Conservation (phyloP, 2,329 filamentous ascomycete genomes). For the Nemania sp. region DNA sequence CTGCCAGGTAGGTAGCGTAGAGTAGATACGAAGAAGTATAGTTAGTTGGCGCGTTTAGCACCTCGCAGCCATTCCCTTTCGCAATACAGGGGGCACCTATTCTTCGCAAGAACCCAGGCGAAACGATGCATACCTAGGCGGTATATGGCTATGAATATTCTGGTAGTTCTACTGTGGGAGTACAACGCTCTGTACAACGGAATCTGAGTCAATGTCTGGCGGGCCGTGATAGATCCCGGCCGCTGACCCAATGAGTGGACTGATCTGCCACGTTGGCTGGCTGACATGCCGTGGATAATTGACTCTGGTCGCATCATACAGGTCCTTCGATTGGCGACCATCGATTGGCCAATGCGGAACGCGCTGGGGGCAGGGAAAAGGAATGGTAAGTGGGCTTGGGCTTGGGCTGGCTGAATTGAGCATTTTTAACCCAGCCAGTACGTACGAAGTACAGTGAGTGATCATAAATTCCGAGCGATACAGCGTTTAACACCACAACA, state of each 20-base stretch:
- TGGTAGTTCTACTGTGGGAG: no score
- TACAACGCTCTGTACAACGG: background rate
- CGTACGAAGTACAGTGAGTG: no score
- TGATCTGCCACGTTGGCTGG: slow-evolving; percentile 20
- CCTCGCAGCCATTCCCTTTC: no score
- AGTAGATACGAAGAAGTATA: no score
- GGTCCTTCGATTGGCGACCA: background rate
- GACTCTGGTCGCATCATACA: background rate
- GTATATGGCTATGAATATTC: no score
- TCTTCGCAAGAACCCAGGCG: background rate
- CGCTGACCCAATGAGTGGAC: slow-evolving; percentile 3
- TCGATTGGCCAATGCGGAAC: slow-evolving; percentile 7
- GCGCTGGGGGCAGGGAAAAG: background rate
- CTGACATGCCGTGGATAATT: background rate
- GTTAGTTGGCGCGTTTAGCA: no score
- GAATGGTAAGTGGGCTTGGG: slow-evolving; percentile 3
- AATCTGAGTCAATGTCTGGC: slow-evolving; percentile 11
- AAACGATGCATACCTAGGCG: background rate
- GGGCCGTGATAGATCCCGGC: slow-evolving; percentile 11
- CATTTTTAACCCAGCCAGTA: no score
- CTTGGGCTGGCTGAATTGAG: slow-evolving; percentile 17
- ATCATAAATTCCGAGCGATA: no score
- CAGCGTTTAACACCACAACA: no score
- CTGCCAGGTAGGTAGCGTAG: no score
- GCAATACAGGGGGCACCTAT: background rate